These are phyloP conservation scores for Botryosphaeria dothidea DNA, from an alignment of 2,329 filamentous ascomycete species.

Conservation along the genomic window DNA sequence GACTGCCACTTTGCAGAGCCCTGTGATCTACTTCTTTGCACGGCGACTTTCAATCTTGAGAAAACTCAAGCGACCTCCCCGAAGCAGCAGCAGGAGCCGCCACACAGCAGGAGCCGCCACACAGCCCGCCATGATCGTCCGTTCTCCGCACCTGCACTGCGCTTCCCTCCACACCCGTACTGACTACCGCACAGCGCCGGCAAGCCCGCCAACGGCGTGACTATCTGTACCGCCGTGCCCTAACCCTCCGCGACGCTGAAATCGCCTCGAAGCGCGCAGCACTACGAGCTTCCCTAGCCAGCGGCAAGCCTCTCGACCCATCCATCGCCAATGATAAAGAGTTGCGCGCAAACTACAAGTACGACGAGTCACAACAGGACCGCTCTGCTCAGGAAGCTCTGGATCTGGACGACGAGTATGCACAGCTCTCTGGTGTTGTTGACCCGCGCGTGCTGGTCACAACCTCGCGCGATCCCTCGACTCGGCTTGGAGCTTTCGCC, in stretches of 20 bases:
- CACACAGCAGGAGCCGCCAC: too few relatives aligned
- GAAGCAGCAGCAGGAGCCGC: too few relatives aligned
- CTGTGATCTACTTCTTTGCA: too few relatives aligned
- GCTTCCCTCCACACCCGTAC: not conserved
- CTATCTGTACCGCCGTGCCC: conserved; percentile 87
- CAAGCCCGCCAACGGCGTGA: conserved; percentile 79
- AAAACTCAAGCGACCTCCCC: not conserved
- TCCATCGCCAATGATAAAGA: conserved; percentile 82
- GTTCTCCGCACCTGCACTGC: not conserved
- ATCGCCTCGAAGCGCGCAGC: conserved; percentile 89
- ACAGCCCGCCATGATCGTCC: conserved; percentile 14
- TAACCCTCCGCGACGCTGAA: conserved; percentile 86
- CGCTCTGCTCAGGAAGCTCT: conserved; percentile 67
- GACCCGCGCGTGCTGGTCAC: conserved; percentile 89
- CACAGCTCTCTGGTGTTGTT: conserved; percentile 83
- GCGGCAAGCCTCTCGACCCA: conserved; percentile 81
- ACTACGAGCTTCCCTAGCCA: conserved; percentile 81
- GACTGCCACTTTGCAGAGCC: not conserved
- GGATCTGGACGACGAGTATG: conserved; percentile 86
- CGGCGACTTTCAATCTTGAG: not conserved
- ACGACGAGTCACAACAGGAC: conserved; percentile 80
- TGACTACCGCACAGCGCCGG: conserved; percentile 49
- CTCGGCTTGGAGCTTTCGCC: conserved; percentile 81
- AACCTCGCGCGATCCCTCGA: conserved; percentile 84
- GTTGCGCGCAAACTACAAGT: conserved; percentile 85